phyloP scores from a whole-genome alignment of 2,329 filamentous ascomycete genomes.

The Sordariomycetes sp. region DNA sequence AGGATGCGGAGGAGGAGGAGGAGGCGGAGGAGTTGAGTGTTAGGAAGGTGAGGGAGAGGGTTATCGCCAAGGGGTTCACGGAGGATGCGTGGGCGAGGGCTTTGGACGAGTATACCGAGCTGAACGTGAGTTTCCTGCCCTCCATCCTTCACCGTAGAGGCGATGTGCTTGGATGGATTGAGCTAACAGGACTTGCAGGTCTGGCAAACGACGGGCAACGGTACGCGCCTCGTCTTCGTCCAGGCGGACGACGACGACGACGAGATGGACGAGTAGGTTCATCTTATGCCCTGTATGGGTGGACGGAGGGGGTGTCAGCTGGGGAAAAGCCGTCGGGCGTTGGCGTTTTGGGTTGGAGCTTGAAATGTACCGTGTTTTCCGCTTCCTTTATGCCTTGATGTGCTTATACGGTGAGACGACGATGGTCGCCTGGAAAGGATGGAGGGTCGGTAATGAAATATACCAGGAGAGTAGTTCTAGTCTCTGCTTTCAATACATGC shows the following conservation, averaged over 20 bases:
- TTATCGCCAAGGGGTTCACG: slow-evolving; percentile 93
- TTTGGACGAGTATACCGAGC: slow-evolving; percentile 74
- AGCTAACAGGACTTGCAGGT: slow-evolving; percentile 39
- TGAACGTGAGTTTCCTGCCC: slow-evolving; percentile 60
- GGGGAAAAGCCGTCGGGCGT: neutral
- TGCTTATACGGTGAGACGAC: neutral
- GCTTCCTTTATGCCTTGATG: neutral
- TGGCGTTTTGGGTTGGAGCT: neutral
- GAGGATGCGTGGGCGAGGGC: slow-evolving; percentile 81
- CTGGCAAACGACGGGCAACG: slow-evolving; percentile 65
- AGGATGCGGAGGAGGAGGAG: slow-evolving; percentile 44
- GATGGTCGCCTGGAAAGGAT: neutral
- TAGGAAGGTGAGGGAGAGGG: slow-evolving; percentile 76
- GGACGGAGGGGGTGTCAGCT: neutral
- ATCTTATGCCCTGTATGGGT: neutral
- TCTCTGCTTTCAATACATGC: neutral
- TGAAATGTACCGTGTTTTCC: neutral
- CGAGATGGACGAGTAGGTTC: slow-evolving; percentile 27
- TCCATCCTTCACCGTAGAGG: neutral
- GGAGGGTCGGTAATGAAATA: neutral
- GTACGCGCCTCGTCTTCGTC: slow-evolving; percentile 59
- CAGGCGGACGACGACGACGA: slow-evolving; percentile 37
- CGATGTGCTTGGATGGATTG: neutral
- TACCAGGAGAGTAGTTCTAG: neutral
- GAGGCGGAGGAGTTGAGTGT: slow-evolving; percentile 62